A percentile compares a stretch with the other conserved stretches of the same genome.
Evolutionary conservation across 768 basidiomycete species (phyloP).

Genomic region (Amanita rubescens): DNA sequence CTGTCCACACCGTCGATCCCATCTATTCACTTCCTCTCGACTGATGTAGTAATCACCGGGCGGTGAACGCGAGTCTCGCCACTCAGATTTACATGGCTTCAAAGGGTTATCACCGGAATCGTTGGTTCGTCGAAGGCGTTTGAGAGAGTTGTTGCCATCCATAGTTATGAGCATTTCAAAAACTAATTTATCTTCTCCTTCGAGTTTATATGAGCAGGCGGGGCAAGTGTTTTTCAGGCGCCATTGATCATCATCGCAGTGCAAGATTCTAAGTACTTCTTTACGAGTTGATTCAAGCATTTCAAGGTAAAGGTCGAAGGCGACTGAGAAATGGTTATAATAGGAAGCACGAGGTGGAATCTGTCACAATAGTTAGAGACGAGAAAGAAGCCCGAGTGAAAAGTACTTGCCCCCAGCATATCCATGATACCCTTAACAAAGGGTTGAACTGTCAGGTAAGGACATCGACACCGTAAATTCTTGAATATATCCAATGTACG

Average conservation of each 20-base stretch:
- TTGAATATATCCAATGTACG: constrained; percentile 18
- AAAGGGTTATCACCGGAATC: too few species aligned
- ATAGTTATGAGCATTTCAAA: constrained; percentile 16
- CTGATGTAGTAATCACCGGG: too few species aligned
- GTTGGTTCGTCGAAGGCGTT: neutral
- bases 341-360: too few species aligned
- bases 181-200: constrained; percentile 15
- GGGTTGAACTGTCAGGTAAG: constrained; percentile 20
- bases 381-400: too few species aligned
- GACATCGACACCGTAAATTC: constrained; percentile 14
- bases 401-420: constrained; percentile 18
- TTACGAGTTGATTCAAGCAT: constrained; percentile 9
- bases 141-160: constrained; percentile 25
- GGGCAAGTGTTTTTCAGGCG: constrained; percentile 20
- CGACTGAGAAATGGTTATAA: constrained; percentile 3
- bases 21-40: too few species aligned
- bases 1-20: too few species aligned
- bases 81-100: too few species aligned
- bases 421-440: constrained; percentile 24
- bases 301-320: constrained; percentile 19
- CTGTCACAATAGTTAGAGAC: neutral
- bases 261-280: constrained; percentile 18
- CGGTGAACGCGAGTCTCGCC: too few species aligned
- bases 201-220: constrained; percentile 20
- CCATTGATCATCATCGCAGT: constrained; percentile 18